phyloP scores from a whole-genome alignment of 208 protist species.

The Vickermania spadyakhi region DNA sequence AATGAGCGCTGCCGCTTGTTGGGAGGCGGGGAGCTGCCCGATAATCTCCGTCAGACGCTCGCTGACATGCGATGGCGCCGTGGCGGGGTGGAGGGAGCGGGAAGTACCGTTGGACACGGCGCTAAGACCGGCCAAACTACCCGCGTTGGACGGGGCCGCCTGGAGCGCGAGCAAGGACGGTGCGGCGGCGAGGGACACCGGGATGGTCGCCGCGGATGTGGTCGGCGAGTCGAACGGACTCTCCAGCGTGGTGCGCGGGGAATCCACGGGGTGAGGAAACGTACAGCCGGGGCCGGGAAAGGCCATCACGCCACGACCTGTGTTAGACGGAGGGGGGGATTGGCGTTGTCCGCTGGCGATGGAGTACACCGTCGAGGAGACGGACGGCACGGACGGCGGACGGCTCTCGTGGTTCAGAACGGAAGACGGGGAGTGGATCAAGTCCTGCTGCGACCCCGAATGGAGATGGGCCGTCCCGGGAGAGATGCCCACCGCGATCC shows the following conservation, averaged over 20 bases:
- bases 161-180: neutral
- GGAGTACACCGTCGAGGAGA: neutral
- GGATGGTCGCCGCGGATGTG: neutral
- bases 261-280: neutral
- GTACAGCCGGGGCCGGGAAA: neutral
- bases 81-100: neutral
- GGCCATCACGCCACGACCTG: neutral
- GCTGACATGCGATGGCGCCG: constrained; percentile 4
- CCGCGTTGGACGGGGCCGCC: too few species aligned
- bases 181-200: neutral
- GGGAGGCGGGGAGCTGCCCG: constrained; percentile 28
- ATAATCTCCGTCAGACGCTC: constrained; percentile 25
- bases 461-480: too few species aligned
- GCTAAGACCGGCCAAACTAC: neutral
- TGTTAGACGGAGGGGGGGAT: neutral
- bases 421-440: neutral
- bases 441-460: too few species aligned
- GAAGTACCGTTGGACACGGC: neutral
- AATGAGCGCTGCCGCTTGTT: constrained; percentile 39
- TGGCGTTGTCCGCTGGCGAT: neutral
- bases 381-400: neutral
- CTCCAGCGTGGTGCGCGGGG: neutral
- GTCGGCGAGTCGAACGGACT: neutral
- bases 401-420: neutral
- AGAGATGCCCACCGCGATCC: too few species aligned